Evolutionary conservation across 768 basidiomycete genomes (phyloP), one percentile per base, ranked within the genome.

Genomic region (Pulveroboletus ravenelii): DNA sequence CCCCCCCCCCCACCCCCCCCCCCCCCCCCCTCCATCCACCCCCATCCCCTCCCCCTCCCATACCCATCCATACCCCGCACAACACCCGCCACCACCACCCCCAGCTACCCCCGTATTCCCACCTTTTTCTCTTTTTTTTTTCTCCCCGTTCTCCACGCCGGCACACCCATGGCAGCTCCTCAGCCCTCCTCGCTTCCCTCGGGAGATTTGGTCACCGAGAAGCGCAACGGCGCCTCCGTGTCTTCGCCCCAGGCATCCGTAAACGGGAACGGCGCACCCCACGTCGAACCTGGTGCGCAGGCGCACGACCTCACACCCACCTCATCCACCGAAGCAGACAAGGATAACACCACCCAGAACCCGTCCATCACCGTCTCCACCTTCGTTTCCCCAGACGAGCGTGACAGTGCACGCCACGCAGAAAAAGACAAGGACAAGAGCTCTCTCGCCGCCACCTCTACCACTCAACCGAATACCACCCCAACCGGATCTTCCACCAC

Each of bases 391-490:
- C 66, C 68, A 53, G 66, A 62, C 54, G 66, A 68, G 43, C 66
- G 62, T 52, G 66, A 68, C 42, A 66, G 57, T 39, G 48, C 63
- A 18, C 69, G 65, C 52, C 55, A 56, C n/a, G 47, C 48, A 54
- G 70, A 73, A 23, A 68, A 63, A 37, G 74, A 75, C 62, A 74
- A 68, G 62, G 76, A 78, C 61, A 76, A 74, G 62, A 74, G 66
- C 48, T 77, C 76, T 8, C 64, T 77, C 18, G 65, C 72, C 34
- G 75, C 75, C 42, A 72, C 74, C 39, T 71, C 73, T 1, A 63
- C 72, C 42, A 77, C 67, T 9, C 73, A 73, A 25, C 71, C 74
- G 41, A 63, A 74, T 53, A 67, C 73, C 29, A 54, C 55, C 30
- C 39, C 53, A 44, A 55, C 61, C 12, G 54, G 52, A 3, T 65